phyloP scores from a whole-genome alignment of 176 grass and related monocot species.

The Avena eriantha region DNA sequence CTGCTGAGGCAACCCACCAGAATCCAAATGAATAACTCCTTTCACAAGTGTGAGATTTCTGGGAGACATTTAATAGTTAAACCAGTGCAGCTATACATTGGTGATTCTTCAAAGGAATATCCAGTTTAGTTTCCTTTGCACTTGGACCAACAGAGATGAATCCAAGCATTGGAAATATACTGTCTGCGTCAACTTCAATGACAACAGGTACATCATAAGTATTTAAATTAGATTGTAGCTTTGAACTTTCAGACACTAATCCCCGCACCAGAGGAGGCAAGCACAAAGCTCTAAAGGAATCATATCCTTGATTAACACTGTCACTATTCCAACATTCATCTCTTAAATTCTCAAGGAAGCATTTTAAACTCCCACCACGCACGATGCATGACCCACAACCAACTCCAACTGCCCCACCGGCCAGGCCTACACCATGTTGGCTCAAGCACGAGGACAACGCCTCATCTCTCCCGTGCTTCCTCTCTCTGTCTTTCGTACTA shows the following conservation, averaged over 20 bases:
- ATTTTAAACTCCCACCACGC: conserved; percentile 58
- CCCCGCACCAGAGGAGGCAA: conserved; percentile 80
- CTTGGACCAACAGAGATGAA: conserved; percentile 82
- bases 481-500: no score
- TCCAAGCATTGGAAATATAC: conserved; percentile 95
- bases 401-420: no score
- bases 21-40: conserved; percentile 85
- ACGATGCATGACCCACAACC: no score
- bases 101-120: conserved; percentile 65
- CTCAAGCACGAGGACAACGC: no score
- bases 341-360: conserved; percentile 79
- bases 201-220: conserved; percentile 77
- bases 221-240: conserved; percentile 90
- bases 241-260: conserved; percentile 79
- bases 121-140: conserved; percentile 47
- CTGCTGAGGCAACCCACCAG: conserved; percentile 40
- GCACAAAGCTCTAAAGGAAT: conserved; percentile 72
- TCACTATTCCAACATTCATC: conserved; percentile 87
- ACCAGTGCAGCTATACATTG: conserved; percentile 88
- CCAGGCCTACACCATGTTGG: no score
- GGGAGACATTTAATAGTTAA: conserved; percentile 87
- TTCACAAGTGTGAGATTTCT: conserved; percentile 81
- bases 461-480: no score
- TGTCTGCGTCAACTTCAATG: conserved; percentile 79
- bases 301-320: conserved; percentile 82